Conservation (phyloP, 441 rosid genomes). For the Erodium chrysanthum region DNA sequence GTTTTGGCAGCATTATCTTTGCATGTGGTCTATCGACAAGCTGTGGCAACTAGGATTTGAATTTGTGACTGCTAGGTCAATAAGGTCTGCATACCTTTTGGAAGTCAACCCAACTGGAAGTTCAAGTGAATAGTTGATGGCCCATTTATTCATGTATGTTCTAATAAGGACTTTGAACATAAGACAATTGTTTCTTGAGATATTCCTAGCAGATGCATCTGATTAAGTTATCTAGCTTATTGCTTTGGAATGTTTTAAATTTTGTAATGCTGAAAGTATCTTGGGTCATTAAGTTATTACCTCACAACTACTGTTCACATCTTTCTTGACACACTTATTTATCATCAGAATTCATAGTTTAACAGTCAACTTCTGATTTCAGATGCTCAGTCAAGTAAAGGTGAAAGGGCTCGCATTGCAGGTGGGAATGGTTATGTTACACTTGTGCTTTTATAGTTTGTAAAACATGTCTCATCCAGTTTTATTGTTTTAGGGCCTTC, state of each 20-base stretch:
- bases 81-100: background rate
- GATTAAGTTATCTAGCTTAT: background rate
- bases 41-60: background rate
- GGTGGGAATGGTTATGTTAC: constrained; percentile 32
- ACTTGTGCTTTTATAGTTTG: constrained; percentile 8
- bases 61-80: background rate
- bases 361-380: constrained; percentile 9
- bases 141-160: background rate
- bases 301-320: background rate
- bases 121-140: background rate
- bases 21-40: background rate
- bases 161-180: background rate
- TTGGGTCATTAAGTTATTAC: background rate
- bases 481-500: constrained; percentile 41
- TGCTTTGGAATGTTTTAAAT: background rate
- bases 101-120: background rate
- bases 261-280: background rate
- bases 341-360: background rate
- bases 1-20: background rate
- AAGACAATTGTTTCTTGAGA: background rate
- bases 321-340: background rate
- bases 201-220: background rate
- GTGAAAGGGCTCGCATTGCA: constrained; percentile 23
- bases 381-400: constrained; percentile 24
- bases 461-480: constrained; percentile 31